Conservation (phyloP, 192 early-diverging fungal species). For the Globomyces pollinis-pini region DNA sequence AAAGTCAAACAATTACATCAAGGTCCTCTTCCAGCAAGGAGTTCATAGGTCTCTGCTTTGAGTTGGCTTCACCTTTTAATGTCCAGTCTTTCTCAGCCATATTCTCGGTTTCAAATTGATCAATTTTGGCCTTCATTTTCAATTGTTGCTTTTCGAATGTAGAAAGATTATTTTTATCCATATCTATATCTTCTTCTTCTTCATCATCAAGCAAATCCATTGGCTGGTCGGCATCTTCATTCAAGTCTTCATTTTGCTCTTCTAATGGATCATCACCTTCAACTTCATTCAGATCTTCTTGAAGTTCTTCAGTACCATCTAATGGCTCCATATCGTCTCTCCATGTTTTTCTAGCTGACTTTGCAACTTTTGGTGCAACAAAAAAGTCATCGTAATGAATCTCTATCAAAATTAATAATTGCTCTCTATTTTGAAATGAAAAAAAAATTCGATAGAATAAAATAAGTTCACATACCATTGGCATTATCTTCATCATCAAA, state of each 20-base stretch:
- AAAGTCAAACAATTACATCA: no score
- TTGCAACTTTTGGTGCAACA: conserved; percentile 42
- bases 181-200: conserved; percentile 42
- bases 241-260: conserved; percentile 33
- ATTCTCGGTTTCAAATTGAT: conserved; percentile 78
- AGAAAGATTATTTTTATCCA: conserved; percentile 41
- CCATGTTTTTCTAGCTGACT: conserved; percentile 23
- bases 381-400: conserved; percentile 83
- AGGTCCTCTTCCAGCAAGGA: conserved; percentile 90
- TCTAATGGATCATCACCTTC: conserved; percentile 18
- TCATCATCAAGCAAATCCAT: conserved; percentile 35
- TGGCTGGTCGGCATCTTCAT: conserved; percentile 26
- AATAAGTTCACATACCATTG: conserved; percentile 1
- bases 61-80: conserved; percentile 74
- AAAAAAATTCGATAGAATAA: no score
- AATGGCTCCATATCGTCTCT: conserved; percentile 23
- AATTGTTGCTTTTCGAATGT: conserved; percentile 75
- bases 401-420: conserved; percentile 49
- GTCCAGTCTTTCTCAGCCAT: conserved; percentile 83
- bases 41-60: conserved; percentile 79
- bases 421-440: no score
- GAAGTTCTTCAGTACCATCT: conserved; percentile 37
- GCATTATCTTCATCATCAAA: conserved; percentile 50
- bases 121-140: conserved; percentile 62
- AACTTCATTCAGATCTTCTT: conserved; percentile 22